Evolutionary conservation across 352 stramenopile species (phyloP), one percentile per base, ranked within the genome.

Genomic region (Globisporangium polare): DNA sequence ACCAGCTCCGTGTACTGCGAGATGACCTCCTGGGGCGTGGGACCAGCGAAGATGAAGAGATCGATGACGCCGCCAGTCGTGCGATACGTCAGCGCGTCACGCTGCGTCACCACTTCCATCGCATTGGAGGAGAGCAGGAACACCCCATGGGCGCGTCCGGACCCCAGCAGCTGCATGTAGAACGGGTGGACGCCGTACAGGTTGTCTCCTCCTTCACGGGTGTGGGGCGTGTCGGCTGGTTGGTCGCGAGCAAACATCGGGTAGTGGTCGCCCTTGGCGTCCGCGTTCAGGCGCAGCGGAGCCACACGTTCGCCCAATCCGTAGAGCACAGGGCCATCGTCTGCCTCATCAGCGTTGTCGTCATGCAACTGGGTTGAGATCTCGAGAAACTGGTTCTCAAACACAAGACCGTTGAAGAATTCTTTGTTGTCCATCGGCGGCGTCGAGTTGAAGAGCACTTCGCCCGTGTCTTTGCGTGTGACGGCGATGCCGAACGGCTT

Each of bases 311-410:
- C 88, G 5, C 88, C 88, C 10, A 95, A 67, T 13, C 88, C 88
- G 41, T 86, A 96, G 8, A 95, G 61, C 57, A 78, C 65, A 0
- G 79, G 72, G 0, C 13, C 43, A 3, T 33, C 50, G 1, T 59
- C 31, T 5, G 69, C 67, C 3, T 71, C 63, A 12, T 74, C 61
- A 2, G 59, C 52, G 2, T 66, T 33, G 64, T 50, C 22, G 4
- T 22, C 20, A 15, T 69, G 33, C 18, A 93, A 63, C 41, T 86
- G 73, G 1, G 85, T 95, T 17, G 88, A 94, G 17, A 97, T 63
- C 60, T 97, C 86, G 5, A 97, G 53, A 57, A 87, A 96, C 67
- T 97, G 89, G 63, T 96, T 94, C 55, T 87, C 76, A 60, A 92
- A 96, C 60, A 90, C 71, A 15, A 92, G 61, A 0, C 83, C 83